Percentiles rank a stretch among this genome's conserved stretches.
These are phyloP conservation scores for Suillus plorans DNA, from an alignment of 768 basidiomycete species.

Conservation along the genomic window DNA sequence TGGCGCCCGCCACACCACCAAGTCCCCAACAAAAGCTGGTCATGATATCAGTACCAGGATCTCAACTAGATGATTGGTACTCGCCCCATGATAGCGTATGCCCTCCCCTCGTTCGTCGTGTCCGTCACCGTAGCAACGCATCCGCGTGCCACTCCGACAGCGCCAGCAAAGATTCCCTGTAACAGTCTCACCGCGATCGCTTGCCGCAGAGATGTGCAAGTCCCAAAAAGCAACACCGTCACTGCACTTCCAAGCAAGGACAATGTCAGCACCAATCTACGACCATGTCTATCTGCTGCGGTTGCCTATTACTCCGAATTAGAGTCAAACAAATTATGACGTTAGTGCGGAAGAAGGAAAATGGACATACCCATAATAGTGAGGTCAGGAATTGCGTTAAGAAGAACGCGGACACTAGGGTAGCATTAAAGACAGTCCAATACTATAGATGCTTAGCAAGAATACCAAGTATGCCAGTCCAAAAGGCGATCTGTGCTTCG, in stretches of 20 bases:
- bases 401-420: conserved; percentile 79
- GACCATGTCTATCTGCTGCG: conserved; percentile 90
- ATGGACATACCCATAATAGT: conserved; percentile 73
- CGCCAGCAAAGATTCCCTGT: conserved; percentile 91
- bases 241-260: conserved; percentile 85
- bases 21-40: conserved; percentile 92
- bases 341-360: conserved; percentile 7
- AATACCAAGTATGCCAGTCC: conserved; percentile 82
- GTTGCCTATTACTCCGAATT: conserved; percentile 58
- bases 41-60: conserved; percentile 6
- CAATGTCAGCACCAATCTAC: conserved; percentile 78
- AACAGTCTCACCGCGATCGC: conserved; percentile 85
- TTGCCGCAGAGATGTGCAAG: conserved; percentile 70
- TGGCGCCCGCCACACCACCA: conserved; percentile 89
- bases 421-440: conserved; percentile 10
- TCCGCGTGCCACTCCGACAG: conserved; percentile 92
- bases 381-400: conserved; percentile 95
- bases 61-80: not conserved
- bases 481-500: conserved; percentile 86
- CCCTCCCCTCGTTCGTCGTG: conserved; percentile 87
- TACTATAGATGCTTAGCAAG: conserved; percentile 15
- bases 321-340: conserved; percentile 13
- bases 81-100: conserved; percentile 90
- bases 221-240: conserved; percentile 78
- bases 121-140: conserved; percentile 88